Percentiles rank a stretch among this genome's conserved stretches.
phyloP scores from a whole-genome alignment of 352 stramenopile species.

The Blastocystis sp. region DNA sequence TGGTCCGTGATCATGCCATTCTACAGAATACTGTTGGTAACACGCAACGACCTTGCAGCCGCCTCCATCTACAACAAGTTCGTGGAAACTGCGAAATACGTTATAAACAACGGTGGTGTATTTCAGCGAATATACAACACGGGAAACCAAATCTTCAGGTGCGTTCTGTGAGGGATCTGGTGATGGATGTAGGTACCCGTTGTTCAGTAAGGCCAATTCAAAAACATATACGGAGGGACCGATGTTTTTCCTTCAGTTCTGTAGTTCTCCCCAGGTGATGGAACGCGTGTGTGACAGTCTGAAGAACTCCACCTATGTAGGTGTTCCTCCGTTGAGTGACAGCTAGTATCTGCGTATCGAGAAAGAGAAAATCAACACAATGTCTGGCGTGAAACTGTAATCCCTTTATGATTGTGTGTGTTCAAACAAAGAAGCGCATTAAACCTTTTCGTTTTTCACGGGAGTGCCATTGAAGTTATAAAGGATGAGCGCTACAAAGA shows the following conservation, averaged over 20 bases:
- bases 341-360: conserved; percentile 54
- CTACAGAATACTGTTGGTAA: conserved; percentile 43
- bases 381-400: conserved; percentile 36
- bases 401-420: no score
- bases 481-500: conserved; percentile 38
- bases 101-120: conserved; percentile 50
- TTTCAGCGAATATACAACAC: conserved; percentile 52
- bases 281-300: conserved; percentile 46
- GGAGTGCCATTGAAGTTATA: conserved; percentile 35
- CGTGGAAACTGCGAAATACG: conserved; percentile 51
- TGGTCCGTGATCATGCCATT: conserved; percentile 14
- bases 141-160: conserved; percentile 36
- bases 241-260: conserved; percentile 51
- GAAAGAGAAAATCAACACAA: conserved; percentile 54
- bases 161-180: not conserved
- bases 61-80: conserved; percentile 50
- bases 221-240: conserved; percentile 41
- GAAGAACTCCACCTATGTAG: conserved; percentile 49
- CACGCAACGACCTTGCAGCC: conserved; percentile 32
- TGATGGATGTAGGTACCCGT: conserved; percentile 19
- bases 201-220: conserved; percentile 37
- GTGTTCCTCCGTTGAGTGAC: not conserved
- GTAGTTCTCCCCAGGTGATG: conserved; percentile 53
- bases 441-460: conserved; percentile 50
- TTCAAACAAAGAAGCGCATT: not conserved